These are phyloP conservation scores for Aureobasidium leucospermi DNA, from an alignment of 2,329 filamentous ascomycete genomes.

Conservation along the genomic window DNA sequence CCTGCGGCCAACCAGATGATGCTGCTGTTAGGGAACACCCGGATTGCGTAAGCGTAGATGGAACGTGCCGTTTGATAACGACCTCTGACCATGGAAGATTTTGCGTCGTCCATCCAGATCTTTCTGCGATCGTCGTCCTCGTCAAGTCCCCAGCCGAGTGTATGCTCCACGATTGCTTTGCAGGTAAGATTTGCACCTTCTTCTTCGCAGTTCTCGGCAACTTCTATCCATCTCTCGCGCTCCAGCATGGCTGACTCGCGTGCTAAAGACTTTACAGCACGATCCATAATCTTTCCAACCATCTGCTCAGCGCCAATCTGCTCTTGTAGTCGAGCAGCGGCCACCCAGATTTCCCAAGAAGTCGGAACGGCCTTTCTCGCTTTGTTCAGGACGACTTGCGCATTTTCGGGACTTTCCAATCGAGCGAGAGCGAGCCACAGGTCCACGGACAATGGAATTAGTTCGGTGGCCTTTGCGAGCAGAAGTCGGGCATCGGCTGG, in stretches of 20 bases:
- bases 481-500: conserved; percentile 79
- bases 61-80: conserved; percentile 86
- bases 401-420: conserved; percentile 81
- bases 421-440: conserved; percentile 91
- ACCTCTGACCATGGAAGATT: conserved; percentile 69
- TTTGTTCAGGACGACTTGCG: conserved; percentile 89
- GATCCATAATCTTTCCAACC: conserved; percentile 82
- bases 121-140: conserved; percentile 96
- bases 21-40: conserved; percentile 81
- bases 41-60: conserved; percentile 84
- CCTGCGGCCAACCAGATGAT: conserved; percentile 86
- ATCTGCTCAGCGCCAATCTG: conserved; percentile 77
- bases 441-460: conserved; percentile 89
- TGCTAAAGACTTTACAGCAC: conserved; percentile 78
- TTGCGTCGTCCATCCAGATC: conserved; percentile 92
- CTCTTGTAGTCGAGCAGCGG: conserved; percentile 78
- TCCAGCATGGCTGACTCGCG: conserved; percentile 95
- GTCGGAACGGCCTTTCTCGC: conserved; percentile 90
- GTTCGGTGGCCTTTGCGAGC: conserved; percentile 88
- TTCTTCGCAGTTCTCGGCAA: conserved; percentile 90
- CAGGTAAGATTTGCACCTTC: conserved; percentile 85
- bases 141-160: conserved; percentile 84
- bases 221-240: conserved; percentile 91
- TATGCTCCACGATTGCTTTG: conserved; percentile 83
- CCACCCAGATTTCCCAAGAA: conserved; percentile 94